Evolutionary conservation across 164 flowering plant species (phyloP), one percentile per base, ranked within the genome.

Genomic region (Stephania cephalantha): DNA sequence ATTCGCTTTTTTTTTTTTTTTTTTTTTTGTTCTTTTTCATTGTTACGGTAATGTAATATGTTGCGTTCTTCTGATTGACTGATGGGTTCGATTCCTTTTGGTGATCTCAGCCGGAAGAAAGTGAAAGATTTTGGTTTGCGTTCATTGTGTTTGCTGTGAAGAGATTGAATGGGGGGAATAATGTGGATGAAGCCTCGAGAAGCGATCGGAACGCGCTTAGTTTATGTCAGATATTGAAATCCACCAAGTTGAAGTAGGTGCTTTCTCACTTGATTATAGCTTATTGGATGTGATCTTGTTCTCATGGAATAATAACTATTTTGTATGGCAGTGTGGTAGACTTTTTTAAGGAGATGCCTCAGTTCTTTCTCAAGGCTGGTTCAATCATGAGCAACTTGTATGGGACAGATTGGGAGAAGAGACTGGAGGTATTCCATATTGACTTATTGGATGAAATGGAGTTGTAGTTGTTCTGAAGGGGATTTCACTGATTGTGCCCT

Each of bases 391-490:
- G 88, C 72, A 84, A 78, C 64, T 71, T 88, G 35, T 93, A 89
- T 83, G 97, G 98, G 3, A 65, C 83, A 52, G 92, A 95, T 80
- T 95, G 99, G 98, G 93, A 93, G 84, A 90, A 86, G 81, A 91
- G 88, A 75, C 89, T 95, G 30, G 89, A 93, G 99, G 98, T 92
- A 88, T 22, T n/a, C 13, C 46, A 45, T 46, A 11, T 64, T 46
- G 44, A 29, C 12, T 8, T 5, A 4, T 61, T 44, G 68, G 25
- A 3, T 61, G 18, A 17, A n/a, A 9, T 65, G 25, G 29, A 30
- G 58, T n/a, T 66, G 29, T 35, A 50, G 68, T 22, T 10, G 52
- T 6, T 22, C 17, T 18, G n/a, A 13, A 48, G 74, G 53, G 10
- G 75, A 68, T 52, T 8, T 73, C 45, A n/a, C 29, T 66, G 65